Percentiles rank a stretch among this genome's conserved stretches.
Conservation (phyloP, 73 alveolate species). For the Paramecium pentaurelia region DNA sequence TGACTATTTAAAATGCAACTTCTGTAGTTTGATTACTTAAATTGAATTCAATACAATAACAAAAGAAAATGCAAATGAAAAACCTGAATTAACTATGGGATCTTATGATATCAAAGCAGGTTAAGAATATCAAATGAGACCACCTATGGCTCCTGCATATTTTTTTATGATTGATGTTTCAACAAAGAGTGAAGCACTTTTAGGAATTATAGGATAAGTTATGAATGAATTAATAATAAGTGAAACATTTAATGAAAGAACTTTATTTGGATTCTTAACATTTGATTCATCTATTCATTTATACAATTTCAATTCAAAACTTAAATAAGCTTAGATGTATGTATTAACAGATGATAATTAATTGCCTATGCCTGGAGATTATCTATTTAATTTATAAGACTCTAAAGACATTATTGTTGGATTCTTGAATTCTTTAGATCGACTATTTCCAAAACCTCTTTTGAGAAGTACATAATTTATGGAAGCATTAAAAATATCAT, state of each 20-base stretch:
- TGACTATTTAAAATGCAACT: conserved; percentile 82
- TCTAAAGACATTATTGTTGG: conserved; percentile 74
- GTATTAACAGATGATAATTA: conserved; percentile 79
- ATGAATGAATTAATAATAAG: conserved; percentile 75
- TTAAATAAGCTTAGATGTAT: conserved; percentile 80
- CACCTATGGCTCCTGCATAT: conserved; percentile 92
- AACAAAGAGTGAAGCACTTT: conserved; percentile 82
- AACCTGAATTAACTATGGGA: conserved; percentile 82
- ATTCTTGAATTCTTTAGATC: conserved; percentile 64
- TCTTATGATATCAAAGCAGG: conserved; percentile 84
- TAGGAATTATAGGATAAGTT: conserved; percentile 70
- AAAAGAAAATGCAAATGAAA: conserved; percentile 68
- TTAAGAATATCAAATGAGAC: conserved; percentile 74
- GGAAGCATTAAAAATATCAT: conserved; percentile 67
- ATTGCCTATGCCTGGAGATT: conserved; percentile 87
- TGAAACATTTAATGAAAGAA: conserved; percentile 75
- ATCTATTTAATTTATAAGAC: conserved; percentile 80
- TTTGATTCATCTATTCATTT: conserved; percentile 87
- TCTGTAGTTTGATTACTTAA: conserved; percentile 75
- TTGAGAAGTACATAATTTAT: conserved; percentile 59
- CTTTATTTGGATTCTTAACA: conserved; percentile 81
- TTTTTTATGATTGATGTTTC: conserved; percentile 93
- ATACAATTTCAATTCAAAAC: conserved; percentile 76
- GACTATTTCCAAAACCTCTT: conserved; percentile 60
- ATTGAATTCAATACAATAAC: conserved; percentile 59